Evolutionary conservation across 2,329 filamentous ascomycete genomes (phyloP), one percentile per base, ranked within the genome.

Genomic region (Epichloe hybrida): DNA sequence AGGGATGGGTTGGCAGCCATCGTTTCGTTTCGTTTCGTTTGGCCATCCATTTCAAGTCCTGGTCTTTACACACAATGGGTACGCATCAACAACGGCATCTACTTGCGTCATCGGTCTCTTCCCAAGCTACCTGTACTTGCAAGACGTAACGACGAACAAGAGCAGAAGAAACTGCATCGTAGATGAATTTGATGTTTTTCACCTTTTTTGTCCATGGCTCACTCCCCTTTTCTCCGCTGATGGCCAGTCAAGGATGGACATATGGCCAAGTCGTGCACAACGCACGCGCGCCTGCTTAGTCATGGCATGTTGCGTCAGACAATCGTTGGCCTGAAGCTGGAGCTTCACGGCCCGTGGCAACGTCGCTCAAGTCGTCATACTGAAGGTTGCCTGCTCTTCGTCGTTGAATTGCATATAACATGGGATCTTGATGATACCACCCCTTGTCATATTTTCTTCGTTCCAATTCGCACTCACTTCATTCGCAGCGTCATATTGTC

Each of bases 341-440:
- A 31, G 20, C 20, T 21, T 23, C n/a, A 38, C 31, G 31, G 40
- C 39, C 40, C 48, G 23, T 31, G 40, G 40, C 48, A 43, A 23
- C 5, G 34, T 21, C 20, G 11, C 49, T 46, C 44, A 20, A 21
- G 23, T 43, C 41, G 41, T 39, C 15, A 37, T 34, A 23, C 34
- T 21, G n/a, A 35, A 39, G 23, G 43, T 47, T 52, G 51, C 42
- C 51, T 43, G 37, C 43, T 15, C 23, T 17, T 31, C 38, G 48
- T 37, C 6, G n/a, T 42, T 42, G 27, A 38, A 31, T 43, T 43
- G 43, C 47, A 37, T 49, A 36, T 20, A n/a, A 44, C 45, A 36
- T 44, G 36, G 12, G 11, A 43, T 3, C n/a, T 46, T 34, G 15
- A 15, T 21, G 23, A 35, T 40, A 21, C 21, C 13, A n/a, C 17